Evolutionary conservation across 257 asterid genomes (phyloP).

Genomic region (Solanum paucissectum): DNA sequence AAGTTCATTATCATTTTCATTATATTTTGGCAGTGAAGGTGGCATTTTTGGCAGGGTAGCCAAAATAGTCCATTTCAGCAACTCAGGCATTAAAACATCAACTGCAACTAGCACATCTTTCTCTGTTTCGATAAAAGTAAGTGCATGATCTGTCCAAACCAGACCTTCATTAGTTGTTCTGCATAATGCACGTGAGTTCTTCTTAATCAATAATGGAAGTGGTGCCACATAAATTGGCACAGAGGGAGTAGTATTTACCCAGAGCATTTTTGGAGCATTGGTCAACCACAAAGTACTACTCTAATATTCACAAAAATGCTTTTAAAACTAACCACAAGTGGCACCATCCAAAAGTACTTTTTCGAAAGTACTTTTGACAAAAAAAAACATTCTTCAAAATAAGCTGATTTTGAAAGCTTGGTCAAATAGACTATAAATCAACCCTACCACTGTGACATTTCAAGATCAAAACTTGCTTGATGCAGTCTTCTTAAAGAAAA

Average conservation of each 20-base stretch:
- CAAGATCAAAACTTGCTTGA: neutral
- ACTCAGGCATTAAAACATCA: neutral
- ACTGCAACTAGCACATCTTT: neutral
- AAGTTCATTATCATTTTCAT: neutral
- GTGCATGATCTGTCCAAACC: neutral
- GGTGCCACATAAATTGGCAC: neutral
- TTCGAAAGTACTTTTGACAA: neutral
- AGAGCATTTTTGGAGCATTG: neutral
- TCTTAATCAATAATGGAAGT: neutral
- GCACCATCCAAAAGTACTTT: neutral
- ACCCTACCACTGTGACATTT: neutral
- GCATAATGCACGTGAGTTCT: neutral
- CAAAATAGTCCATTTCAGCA: neutral
- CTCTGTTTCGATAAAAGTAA: no score
- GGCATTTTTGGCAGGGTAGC: neutral
- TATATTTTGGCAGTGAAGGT: neutral
- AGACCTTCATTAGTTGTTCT: neutral
- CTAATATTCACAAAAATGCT: neutral
- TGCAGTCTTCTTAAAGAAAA: neutral
- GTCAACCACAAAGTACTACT: neutral
- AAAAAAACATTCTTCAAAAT: neutral
- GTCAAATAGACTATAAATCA: neutral
- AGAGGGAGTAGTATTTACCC: neutral
- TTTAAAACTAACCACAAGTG: neutral
- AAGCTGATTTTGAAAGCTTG: neutral